Conservation (phyloP, 352 stramenopile genomes). For the Phytophthora aleatoria region DNA sequence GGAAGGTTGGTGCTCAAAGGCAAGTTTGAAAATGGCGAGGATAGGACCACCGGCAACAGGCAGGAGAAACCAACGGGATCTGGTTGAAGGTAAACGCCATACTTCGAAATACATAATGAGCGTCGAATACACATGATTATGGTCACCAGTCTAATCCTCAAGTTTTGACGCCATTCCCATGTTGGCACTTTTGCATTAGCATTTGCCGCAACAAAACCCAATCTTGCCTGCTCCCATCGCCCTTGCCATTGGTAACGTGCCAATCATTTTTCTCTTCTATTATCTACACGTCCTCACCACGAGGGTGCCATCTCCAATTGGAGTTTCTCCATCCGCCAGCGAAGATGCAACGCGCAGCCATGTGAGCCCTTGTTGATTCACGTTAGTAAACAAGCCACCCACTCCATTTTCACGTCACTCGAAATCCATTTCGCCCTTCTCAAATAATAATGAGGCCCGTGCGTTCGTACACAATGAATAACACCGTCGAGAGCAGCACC, state of each 20-base stretch:
- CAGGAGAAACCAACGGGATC: slow-evolving; percentile 2
- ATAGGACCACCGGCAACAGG: not conserved
- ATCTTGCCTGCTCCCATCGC: too few relatives aligned
- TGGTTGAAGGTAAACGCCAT: slow-evolving; percentile 11
- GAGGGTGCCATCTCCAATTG: not conserved
- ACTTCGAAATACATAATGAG: slow-evolving; percentile 2
- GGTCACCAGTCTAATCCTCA: not conserved
- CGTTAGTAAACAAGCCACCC: not conserved
- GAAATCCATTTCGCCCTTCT: slow-evolving; percentile 4
- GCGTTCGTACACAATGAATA: slow-evolving; percentile 80
- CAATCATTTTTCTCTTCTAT: not conserved
- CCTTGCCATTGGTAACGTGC: not conserved
- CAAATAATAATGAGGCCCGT: slow-evolving; percentile 73
- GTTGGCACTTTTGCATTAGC: not conserved
- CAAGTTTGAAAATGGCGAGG: slow-evolving; percentile 13
- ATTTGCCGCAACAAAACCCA: too few relatives aligned
- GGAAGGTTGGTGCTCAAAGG: not conserved
- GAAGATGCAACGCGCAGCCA: too few relatives aligned
- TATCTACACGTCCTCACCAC: not conserved
- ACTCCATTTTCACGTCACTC: not conserved
- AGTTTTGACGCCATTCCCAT: slow-evolving; percentile 2
- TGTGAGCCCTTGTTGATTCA: too few relatives aligned
- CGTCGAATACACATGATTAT: slow-evolving; percentile 22
- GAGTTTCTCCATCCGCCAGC: not conserved
- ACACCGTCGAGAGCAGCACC: slow-evolving; percentile 63